A percentile compares a stretch with the other conserved stretches of the same genome.
Conservation (phyloP, 164 flowering plant species). For the Magnolia sinica region DNA sequence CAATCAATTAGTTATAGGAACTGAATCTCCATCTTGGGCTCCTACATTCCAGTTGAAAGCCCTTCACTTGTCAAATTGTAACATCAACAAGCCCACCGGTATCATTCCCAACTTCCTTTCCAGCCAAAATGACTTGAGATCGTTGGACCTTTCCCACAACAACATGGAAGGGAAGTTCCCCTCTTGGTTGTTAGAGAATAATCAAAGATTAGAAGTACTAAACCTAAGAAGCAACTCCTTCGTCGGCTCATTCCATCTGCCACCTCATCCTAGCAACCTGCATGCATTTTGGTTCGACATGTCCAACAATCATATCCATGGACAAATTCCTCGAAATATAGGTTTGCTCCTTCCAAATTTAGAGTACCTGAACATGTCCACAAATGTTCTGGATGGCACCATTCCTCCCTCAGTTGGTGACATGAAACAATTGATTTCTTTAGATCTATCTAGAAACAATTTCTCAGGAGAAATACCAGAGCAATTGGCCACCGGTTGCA, state of each 20-base stretch:
- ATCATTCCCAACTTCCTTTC: slow-evolving; percentile 6
- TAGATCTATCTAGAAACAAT: slow-evolving; percentile 25
- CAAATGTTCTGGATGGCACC: slow-evolving; percentile 5
- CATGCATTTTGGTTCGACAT: neutral
- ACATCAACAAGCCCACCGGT: neutral
- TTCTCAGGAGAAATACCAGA: slow-evolving; percentile 20
- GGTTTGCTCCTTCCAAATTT: slow-evolving; percentile 5
- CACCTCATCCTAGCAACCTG: neutral
- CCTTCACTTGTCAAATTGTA: slow-evolving; percentile 8
- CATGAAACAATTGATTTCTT: neutral
- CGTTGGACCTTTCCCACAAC: slow-evolving; percentile 9
- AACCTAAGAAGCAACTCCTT: slow-evolving; percentile 4
- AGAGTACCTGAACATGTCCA: neutral
- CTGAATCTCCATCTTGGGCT: slow-evolving; percentile 1
- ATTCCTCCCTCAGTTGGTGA: slow-evolving; percentile 19
- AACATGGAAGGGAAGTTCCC: slow-evolving; percentile 5
- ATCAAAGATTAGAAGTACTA: neutral
- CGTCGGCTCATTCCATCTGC: neutral
- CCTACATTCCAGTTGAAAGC: slow-evolving; percentile 8
- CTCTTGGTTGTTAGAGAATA: slow-evolving; percentile 9
- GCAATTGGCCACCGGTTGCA: slow-evolving; percentile 4
- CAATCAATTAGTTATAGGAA: neutral
- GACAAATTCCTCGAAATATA: neutral
- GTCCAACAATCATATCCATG: neutral
- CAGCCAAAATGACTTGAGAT: slow-evolving; percentile 1